A percentile compares a stretch with the other conserved stretches of the same genome.
phyloP scores from a whole-genome alignment of 2,329 filamentous ascomycete genomes.

The Microcera coccophila region DNA sequence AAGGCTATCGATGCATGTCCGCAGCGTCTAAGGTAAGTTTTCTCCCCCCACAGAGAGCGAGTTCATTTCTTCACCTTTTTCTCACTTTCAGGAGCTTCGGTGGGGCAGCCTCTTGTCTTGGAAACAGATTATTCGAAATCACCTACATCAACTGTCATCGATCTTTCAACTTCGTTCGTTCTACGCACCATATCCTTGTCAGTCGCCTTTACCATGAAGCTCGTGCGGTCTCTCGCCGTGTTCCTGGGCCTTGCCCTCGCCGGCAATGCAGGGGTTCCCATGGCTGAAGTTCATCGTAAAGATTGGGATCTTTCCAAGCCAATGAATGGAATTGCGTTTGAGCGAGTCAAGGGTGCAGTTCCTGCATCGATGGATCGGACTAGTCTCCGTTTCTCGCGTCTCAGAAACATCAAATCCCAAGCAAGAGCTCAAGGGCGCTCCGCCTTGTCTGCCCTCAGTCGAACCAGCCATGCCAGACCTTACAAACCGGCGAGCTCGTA shows the following conservation, averaged over 20 bases:
- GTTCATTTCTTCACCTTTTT: too few species aligned
- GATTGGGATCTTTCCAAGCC: conserved; percentile 34
- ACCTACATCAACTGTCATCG: too few species aligned
- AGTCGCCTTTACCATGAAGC: conserved; percentile 1
- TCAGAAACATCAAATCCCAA: conserved; percentile 28
- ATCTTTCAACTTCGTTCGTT: too few species aligned
- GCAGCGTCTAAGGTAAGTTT: too few species aligned
- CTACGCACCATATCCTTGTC: not conserved
- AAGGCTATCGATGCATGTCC: too few species aligned
- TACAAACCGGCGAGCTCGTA: conserved; percentile 18
- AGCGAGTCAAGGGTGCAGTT: conserved; percentile 29
- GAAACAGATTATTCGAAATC: too few species aligned
- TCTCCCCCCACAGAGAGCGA: too few species aligned
- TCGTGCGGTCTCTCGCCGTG: not conserved
- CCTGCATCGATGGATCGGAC: conserved; percentile 27
- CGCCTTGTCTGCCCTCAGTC: conserved; percentile 29
- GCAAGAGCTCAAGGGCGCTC: conserved; percentile 21
- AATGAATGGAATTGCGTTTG: conserved; percentile 38
- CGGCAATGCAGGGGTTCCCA: conserved; percentile 2
- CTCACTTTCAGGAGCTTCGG: too few species aligned
- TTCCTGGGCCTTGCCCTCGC: conserved; percentile 5
- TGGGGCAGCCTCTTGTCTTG: too few species aligned
- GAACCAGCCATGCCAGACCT: conserved; percentile 11
- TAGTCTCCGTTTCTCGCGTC: conserved; percentile 31
- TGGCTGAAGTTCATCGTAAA: not conserved